These are phyloP conservation scores for Agaricus sinodeliciosus DNA, from an alignment of 768 basidiomycete species.

Conservation along the genomic window DNA sequence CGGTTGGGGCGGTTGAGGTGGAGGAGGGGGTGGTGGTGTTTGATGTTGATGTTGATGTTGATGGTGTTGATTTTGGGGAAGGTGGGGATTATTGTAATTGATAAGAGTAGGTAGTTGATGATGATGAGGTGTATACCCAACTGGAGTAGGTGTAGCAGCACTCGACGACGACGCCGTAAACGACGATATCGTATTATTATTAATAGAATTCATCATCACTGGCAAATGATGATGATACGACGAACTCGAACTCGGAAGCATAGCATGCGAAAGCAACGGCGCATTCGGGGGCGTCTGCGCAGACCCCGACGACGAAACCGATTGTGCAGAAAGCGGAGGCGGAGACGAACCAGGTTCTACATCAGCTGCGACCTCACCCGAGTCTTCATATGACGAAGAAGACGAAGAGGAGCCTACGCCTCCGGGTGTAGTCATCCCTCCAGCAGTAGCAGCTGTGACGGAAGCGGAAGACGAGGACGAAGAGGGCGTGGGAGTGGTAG, in stretches of 20 bases:
- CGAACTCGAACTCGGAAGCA: neutral
- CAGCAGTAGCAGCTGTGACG: neutral
- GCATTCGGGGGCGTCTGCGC: neutral
- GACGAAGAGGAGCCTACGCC: neutral
- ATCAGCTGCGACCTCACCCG: no score
- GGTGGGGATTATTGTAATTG: neutral
- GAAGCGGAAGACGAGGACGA: neutral
- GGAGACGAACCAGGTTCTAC: neutral
- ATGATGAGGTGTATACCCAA: no score
- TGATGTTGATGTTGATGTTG: conserved; percentile 6
- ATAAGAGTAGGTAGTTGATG: no score
- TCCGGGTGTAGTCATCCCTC: neutral
- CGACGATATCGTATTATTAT: neutral
- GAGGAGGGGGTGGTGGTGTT: conserved; percentile 2
- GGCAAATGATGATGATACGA: neutral
- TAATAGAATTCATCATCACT: neutral
- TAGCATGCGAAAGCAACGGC: neutral
- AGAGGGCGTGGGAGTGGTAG: neutral
- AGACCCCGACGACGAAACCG: neutral
- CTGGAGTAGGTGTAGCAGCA: no score
- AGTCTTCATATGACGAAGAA: neutral
- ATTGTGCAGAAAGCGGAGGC: neutral
- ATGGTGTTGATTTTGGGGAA: no score
- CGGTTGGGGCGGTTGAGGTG: conserved; percentile 16
- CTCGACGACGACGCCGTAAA: no score